Evolutionary conservation across 2,329 filamentous ascomycete genomes (phyloP), one percentile per base, ranked within the genome.

Genomic region (Beauveria sp.): DNA sequence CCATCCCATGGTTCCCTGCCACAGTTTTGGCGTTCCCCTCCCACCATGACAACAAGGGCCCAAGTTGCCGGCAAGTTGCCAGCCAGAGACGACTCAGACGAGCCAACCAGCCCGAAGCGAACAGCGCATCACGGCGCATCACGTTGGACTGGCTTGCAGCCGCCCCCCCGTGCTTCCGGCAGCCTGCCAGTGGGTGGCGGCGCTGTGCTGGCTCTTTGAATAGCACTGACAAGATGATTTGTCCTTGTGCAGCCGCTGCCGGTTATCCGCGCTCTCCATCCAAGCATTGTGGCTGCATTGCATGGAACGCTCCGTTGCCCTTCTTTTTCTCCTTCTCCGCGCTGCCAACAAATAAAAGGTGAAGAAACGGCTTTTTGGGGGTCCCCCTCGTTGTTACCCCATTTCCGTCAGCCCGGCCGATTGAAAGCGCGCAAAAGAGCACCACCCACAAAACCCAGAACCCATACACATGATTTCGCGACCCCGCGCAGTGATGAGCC

Each of bases 191-290:
- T 6, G 34, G 43, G 43, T 20, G 31, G 31, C 20, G 45, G 20
- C 24, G 50, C 31, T 52, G 50, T 34, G 50, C 31, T 38, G 50
- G 50, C 31, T 7, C 31, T 22, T 52, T 31, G 8, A 18, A 20
- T n/a, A n/a, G 5, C 34, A n/a, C 48, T 9, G n/a, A 31, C n/a
- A 28, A 34, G 26, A 56, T 31, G 20, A 43, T 31, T 45, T 55
- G 24, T 43, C 18, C 24, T 52, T 12, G 50, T 52, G 34, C 58
- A 60, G 58, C 58, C 58, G 58, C 22, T 60, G 58, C 58, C 58
- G 58, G 50, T 53, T 60, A 60, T 42, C 58, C 58, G 58, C 56
- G 22, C 20, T 20, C 12, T 20, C 18, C 14, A 54, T 9, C 31
- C 18, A n/a, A 20, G 20, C n/a, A 12, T 46, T 31, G n/a, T n/a